Base-by-base conservation (phyloP, 1,284 basidiomycete genomes). In the Ustilago cynodontis region DNA sequence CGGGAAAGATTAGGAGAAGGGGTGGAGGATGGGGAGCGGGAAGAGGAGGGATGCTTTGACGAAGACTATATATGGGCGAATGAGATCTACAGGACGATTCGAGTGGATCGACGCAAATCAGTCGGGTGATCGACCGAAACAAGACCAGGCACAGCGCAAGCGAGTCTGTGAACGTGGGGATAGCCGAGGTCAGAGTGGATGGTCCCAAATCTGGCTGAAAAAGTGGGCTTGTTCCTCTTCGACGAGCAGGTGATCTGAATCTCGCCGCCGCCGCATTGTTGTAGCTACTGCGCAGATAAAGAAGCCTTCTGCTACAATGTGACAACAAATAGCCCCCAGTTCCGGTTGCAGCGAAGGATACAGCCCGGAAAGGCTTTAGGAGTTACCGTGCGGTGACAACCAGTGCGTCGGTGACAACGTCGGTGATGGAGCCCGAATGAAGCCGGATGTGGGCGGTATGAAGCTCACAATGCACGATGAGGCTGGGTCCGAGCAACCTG, bases 111-210 rank as follows among this genome's bases (percentile, higher is more conserved):
- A 59, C 16, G 59, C 37, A 39, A 14, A 39, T 45, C 39, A 10
- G 18, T 22, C 1, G 26, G 7, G 41, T 58, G 68, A 61, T 65
- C 63, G 68, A 71, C 68, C 68, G 68, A 65, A 49, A 22, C 43
- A 39, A 51, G 63, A 65, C 68, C 57, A 60, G 33, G 29, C 18
- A 41, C 52, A 54, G 35, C 50, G 10, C 41, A n/a, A 51, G 20
- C 35, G 37, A 35, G n/a, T 45, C n/a, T n/a, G 7, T n/a, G 41
- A 55, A 35, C 31, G 43, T 62, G 60, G 60, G 52, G 52, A 24
- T 49, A 49, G 31, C 52, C 41, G 52, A 62, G 43, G 16, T 2
- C 26, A 28, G 55, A 47, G 22, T 57, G 29, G 14, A 11, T 47
- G 26, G n/a, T 9, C 18, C 20, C 7, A 5, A n/a, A 43, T 3